Conservation (phyloP, 805 yeast species). For the Candida pseudoglaebosa region DNA sequence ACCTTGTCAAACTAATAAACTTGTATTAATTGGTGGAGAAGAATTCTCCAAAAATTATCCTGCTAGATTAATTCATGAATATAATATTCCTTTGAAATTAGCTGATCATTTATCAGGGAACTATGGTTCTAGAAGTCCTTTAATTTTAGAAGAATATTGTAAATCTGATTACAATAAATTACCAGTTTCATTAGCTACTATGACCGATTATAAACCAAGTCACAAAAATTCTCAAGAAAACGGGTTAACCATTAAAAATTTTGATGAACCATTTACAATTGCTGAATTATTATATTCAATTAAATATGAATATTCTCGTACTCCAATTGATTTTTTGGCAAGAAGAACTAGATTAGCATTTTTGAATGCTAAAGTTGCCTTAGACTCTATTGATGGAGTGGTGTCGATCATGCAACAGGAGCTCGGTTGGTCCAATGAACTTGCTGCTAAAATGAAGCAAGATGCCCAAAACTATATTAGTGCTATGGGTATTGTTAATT, state of each 20-base stretch:
- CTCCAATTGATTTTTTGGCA: constrained; percentile 85
- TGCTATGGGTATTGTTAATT: constrained; percentile 49
- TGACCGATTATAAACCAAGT: constrained; percentile 28
- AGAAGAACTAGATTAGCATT: constrained; percentile 93
- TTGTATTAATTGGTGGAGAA: constrained; percentile 75
- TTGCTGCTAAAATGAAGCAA: constrained; percentile 49
- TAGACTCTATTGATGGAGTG: constrained; percentile 76
- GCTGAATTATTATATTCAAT: constrained; percentile 86
- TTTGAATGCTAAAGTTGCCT: constrained; percentile 81
- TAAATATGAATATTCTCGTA: constrained; percentile 78
- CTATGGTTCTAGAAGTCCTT: constrained; percentile 87
- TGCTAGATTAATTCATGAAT: constrained; percentile 77
- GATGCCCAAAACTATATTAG: constrained; percentile 57
- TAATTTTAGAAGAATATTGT: constrained; percentile 58
- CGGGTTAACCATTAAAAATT: constrained; percentile 44
- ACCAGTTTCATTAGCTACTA: constrained; percentile 59
- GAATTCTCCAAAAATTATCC: constrained; percentile 69
- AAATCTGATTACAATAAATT: constrained; percentile 51
- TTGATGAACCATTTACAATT: constrained; percentile 81
- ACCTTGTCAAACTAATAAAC: constrained; percentile 51
- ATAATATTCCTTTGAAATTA: constrained; percentile 64
- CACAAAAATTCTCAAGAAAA: constrained; percentile 22
- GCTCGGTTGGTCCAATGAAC: constrained; percentile 64
- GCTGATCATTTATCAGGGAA: constrained; percentile 80
- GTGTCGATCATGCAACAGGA: constrained; percentile 81